These are phyloP conservation scores for Plectosphaerella plurivora DNA, from an alignment of 2,329 filamentous ascomycete genomes.

Conservation along the genomic window DNA sequence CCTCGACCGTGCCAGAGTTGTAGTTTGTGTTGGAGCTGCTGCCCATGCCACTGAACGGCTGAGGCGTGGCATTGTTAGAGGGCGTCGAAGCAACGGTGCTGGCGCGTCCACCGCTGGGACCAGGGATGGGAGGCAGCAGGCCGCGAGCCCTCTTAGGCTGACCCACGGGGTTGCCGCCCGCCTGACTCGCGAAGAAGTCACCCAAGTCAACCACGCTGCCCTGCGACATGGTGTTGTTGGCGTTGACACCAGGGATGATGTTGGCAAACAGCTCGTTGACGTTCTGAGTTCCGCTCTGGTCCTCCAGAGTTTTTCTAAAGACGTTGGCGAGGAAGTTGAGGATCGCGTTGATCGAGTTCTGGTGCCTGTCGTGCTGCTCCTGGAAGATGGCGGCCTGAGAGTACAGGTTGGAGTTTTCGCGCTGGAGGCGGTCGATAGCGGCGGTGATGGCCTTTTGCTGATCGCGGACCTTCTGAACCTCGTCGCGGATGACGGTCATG, in stretches of 20 bases:
- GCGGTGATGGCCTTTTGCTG: conserved; percentile 83
- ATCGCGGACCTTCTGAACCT: conserved; percentile 76
- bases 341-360: conserved; percentile 98
- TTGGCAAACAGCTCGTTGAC: conserved; percentile 80
- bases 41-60: conserved; percentile 11
- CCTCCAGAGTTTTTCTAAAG: conserved; percentile 88
- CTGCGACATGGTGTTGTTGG: conserved; percentile 38
- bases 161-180: conserved; percentile 29
- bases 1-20: conserved; percentile 48
- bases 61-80: conserved; percentile 21
- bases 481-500: conserved; percentile 69
- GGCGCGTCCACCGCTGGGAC: conserved; percentile 27
- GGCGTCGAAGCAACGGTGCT: conserved; percentile 18
- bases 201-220: conserved; percentile 59
- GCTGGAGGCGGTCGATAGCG: conserved; percentile 74
- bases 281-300: conserved; percentile 69
- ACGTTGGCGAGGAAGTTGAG: conserved; percentile 95
- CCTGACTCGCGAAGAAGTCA: conserved; percentile 49
- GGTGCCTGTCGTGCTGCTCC: conserved; percentile 88
- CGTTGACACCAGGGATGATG: conserved; percentile 58
- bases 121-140: conserved; percentile 49
- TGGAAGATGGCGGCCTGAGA: conserved; percentile 87
- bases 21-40: conserved; percentile 36
- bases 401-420: conserved; percentile 84
- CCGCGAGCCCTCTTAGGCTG: conserved; percentile 49